Evolutionary conservation across 2,329 filamentous ascomycete species (phyloP).

Genomic region (Dendryphion nanum): DNA sequence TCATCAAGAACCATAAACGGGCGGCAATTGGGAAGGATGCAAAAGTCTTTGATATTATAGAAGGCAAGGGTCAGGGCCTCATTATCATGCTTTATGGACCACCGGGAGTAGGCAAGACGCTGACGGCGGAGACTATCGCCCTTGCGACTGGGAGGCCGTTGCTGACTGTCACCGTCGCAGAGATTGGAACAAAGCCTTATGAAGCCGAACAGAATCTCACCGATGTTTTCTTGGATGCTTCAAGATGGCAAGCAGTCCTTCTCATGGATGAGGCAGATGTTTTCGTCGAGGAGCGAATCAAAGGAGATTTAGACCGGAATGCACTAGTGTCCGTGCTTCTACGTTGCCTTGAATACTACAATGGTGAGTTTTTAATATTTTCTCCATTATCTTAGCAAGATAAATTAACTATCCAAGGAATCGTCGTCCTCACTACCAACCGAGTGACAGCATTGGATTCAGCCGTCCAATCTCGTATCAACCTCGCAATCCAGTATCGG

Average conservation of each 20-base stretch:
- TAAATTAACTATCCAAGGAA: neutral
- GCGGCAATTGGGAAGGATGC: neutral
- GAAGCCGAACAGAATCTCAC: neutral
- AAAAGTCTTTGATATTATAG: neutral
- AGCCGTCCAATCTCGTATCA: neutral
- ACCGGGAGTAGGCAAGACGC: neutral
- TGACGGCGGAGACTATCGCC: neutral
- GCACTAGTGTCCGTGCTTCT: neutral
- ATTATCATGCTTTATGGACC: neutral
- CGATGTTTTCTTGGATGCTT: neutral
- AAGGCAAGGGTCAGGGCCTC: neutral
- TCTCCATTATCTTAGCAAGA: neutral
- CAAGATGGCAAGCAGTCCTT: neutral
- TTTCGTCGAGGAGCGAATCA: neutral
- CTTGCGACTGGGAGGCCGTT: neutral
- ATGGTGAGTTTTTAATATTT: too few relatives aligned
- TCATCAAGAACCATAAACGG: neutral
- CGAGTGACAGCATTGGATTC: neutral
- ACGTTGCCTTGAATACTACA: neutral
- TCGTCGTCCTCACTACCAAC: neutral
- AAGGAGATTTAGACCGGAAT: neutral
- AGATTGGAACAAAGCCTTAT: neutral
- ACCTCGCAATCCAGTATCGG: neutral
- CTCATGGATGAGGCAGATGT: constrained; percentile 1
- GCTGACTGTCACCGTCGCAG: neutral